These are phyloP conservation scores for Penicillium paxilli DNA, from an alignment of 495 filamentous ascomycete species.

Conservation along the genomic window DNA sequence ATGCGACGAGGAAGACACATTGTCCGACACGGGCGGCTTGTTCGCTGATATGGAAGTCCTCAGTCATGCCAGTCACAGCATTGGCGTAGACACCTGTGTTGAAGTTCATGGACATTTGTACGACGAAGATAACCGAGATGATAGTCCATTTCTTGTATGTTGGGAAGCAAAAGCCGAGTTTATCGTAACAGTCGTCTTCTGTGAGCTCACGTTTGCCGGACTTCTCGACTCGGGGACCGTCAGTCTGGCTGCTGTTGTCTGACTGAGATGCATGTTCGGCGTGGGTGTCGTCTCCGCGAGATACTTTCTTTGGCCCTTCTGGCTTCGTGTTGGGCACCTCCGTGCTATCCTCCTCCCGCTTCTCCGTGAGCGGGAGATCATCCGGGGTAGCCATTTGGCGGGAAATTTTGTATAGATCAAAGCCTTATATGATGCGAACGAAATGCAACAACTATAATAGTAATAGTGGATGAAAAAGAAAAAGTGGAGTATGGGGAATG, in stretches of 20 bases:
- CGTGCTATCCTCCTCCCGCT: slow-evolving; percentile 7
- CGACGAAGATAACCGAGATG: slow-evolving; percentile 69
- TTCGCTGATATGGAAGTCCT: slow-evolving; percentile 61
- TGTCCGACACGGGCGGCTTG: slow-evolving; percentile 67
- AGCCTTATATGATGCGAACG: background rate
- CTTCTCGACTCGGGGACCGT: slow-evolving; percentile 12
- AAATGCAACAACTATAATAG: background rate
- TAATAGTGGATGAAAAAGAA: background rate
- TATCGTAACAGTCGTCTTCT: slow-evolving; percentile 61
- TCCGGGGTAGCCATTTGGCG: slow-evolving; percentile 8
- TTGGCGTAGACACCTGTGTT: slow-evolving; percentile 75
- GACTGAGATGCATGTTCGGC: slow-evolving; percentile 22
- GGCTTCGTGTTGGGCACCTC: background rate
- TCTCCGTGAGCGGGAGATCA: slow-evolving; percentile 11
- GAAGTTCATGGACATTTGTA: slow-evolving; percentile 86
- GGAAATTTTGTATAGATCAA: background rate
- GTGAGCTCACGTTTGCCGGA: slow-evolving; percentile 56
- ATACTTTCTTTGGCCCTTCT: slow-evolving; percentile 2
- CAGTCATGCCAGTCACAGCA: slow-evolving; percentile 58
- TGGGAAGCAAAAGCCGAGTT: slow-evolving; percentile 65
- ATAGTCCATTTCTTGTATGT: slow-evolving; percentile 75
- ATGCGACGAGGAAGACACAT: slow-evolving; percentile 69
- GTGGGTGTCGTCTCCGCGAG: slow-evolving; percentile 14
- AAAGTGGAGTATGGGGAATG: background rate
- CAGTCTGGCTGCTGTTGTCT: slow-evolving; percentile 6